Evolutionary conservation across 148 eudicot species (phyloP).

Genomic region (Salicornia ramosissima): DNA sequence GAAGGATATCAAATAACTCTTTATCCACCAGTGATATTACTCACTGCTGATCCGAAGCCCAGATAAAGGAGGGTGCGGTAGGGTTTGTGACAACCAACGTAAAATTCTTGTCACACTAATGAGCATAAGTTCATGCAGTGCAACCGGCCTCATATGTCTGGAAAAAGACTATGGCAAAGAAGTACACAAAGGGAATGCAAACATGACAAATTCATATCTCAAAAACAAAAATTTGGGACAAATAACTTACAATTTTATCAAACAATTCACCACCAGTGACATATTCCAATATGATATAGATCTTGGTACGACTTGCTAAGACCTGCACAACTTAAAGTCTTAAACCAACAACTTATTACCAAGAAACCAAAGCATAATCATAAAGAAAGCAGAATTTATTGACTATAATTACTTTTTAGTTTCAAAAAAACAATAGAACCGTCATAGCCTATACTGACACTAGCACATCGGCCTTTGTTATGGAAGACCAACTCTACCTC

Average conservation of each 20-base stretch:
- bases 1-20: not conserved
- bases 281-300: slow-evolving; percentile 90
- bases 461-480: not conserved
- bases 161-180: too few relatives aligned
- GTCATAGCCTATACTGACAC: not conserved
- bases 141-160: too few relatives aligned
- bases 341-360: slow-evolving; percentile 9
- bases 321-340: slow-evolving; percentile 44
- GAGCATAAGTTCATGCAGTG: too few relatives aligned
- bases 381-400: not conserved
- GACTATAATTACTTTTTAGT: not conserved
- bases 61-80: too few relatives aligned
- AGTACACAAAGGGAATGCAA: not conserved
- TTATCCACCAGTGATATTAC: too few relatives aligned
- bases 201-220: not conserved
- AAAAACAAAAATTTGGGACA: not conserved
- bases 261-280: slow-evolving; percentile 99
- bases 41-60: too few relatives aligned
- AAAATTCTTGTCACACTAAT: too few relatives aligned
- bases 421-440: not conserved
- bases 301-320: slow-evolving; percentile 89
- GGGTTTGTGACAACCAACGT: too few relatives aligned
- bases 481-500: not conserved
- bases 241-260: slow-evolving; percentile 83
- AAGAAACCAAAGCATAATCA: not conserved